Evolutionary conservation across 257 asterid species (phyloP).

Genomic region (Oldenlandia corymbosa): DNA sequence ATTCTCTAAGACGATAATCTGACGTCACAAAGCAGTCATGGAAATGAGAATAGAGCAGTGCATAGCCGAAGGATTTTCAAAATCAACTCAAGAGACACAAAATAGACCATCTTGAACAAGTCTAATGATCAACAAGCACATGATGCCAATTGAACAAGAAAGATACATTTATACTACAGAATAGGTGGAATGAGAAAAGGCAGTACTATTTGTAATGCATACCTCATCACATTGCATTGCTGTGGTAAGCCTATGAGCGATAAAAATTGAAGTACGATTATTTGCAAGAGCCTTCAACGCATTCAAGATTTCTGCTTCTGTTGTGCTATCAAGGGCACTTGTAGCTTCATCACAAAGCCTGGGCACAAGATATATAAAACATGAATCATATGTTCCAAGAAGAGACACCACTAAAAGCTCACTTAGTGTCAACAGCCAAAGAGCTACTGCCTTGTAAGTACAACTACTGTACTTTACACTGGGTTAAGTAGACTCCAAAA

Average conservation of each 20-base stretch:
- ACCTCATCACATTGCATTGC: constrained; percentile 99
- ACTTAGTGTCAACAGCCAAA: no score
- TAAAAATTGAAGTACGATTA: constrained; percentile 82
- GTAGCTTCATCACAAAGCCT: constrained; percentile 99
- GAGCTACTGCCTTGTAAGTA: no score
- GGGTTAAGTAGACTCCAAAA: no score
- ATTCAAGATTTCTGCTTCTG: constrained; percentile 82
- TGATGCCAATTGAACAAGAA: not conserved
- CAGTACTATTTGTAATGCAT: constrained; percentile 4
- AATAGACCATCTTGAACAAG: not conserved
- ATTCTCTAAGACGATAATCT: constrained; percentile 87
- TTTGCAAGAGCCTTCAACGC: constrained; percentile 74
- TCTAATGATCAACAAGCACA: not conserved
- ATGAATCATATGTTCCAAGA: not conserved
- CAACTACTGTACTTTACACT: no score
- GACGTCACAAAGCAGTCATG: constrained; percentile 15
- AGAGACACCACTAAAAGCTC: no score
- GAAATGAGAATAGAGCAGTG: not conserved
- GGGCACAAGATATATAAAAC: constrained; percentile 11
- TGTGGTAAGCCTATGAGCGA: constrained; percentile 95
- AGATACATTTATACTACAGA: not conserved
- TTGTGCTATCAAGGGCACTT: constrained; percentile 97
- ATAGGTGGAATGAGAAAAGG: not conserved
- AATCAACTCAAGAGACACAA: not conserved
- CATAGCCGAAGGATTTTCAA: not conserved